Evolutionary conservation across 768 basidiomycete genomes (phyloP), one percentile per base, ranked within the genome.

Genomic region (Rhodotorula toruloides): DNA sequence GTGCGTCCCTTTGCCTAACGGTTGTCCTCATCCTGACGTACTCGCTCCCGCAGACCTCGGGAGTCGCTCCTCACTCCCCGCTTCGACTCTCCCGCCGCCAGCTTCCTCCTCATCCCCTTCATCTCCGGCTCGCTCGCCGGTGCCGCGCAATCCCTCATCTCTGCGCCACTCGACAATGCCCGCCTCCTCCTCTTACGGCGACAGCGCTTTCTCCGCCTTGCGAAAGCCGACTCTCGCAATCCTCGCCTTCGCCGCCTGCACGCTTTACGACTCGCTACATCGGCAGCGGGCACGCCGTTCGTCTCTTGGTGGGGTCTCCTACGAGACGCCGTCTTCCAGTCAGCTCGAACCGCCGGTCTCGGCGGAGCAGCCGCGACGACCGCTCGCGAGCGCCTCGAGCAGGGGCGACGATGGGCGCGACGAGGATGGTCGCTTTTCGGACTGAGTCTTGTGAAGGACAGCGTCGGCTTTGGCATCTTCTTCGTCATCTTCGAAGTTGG

Each of bases 111-210:
- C 54, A 32, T 72, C 34, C 70, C 72, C 10, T 70, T 72, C 68
- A 21, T 73, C 11, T 70, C 72, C 27, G 74, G 74, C 14, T 63
- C 66, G 19, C 2, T 61, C 32, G 74, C 74, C 29, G 74, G 74
- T 11, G 70, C 70, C 1, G 62, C 68, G 0, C 74, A 75, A 62
- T 70, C 70, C 5, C 46, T 73, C 54, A 59, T 75, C 47, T 73
- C 72, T 7, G 59, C 70, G 1, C 74, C 74, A 0, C 65, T 75
- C 40, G 74, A 75, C 61, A 75, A 75, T 58, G 71, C 73, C 14
- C 65, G 74, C 17, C 59, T 71, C 25, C 61, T 74, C 19, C 60
- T 74, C 22, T 55, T 71, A 27, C 58, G 65, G 2, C 54, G 70
- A 7, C 70, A 71, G 32, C 58, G 70, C 29, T 63, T 61, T 36